phyloP scores from a whole-genome alignment of 331 rosid genomes.

The Acacia concinna region DNA sequence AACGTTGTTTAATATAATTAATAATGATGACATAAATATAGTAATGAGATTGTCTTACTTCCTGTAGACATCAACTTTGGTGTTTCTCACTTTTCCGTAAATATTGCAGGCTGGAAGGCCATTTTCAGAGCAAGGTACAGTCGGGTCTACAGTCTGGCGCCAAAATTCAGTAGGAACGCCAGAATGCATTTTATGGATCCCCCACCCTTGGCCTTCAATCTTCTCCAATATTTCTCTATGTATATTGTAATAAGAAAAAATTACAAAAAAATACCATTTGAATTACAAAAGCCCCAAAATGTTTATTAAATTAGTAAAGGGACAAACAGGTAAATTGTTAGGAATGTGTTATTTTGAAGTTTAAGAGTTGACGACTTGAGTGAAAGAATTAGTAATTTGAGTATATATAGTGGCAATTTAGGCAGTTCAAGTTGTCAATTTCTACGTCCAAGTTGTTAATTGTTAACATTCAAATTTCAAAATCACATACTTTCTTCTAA shows the following conservation, averaged over 20 bases:
- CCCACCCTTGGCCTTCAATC: background rate
- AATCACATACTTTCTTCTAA: no score
- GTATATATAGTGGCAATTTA: no score
- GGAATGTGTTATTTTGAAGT: no score
- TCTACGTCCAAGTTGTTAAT: no score
- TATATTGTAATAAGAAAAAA: background rate
- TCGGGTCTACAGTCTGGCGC: slow-evolving; percentile 64
- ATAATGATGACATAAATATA: background rate
- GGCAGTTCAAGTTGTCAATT: no score
- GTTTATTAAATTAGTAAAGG: no score
- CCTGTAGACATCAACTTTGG: background rate
- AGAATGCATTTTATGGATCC: background rate
- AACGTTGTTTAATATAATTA: background rate
- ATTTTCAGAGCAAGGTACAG: slow-evolving; percentile 78
- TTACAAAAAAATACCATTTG: no score
- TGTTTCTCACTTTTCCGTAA: slow-evolving; percentile 23
- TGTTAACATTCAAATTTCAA: no score
- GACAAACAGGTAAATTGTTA: no score
- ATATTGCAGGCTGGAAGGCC: slow-evolving; percentile 64
- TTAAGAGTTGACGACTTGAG: no score
- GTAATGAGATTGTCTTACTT: background rate
- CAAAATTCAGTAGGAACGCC: slow-evolving; percentile 56
- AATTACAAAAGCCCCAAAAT: no score
- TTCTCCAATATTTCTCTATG: background rate
- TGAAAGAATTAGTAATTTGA: no score